Evolutionary conservation across 192 early-diverging fungal species (phyloP), one percentile per base, ranked within the genome.

Genomic region (Dimargaris xerosporica): DNA sequence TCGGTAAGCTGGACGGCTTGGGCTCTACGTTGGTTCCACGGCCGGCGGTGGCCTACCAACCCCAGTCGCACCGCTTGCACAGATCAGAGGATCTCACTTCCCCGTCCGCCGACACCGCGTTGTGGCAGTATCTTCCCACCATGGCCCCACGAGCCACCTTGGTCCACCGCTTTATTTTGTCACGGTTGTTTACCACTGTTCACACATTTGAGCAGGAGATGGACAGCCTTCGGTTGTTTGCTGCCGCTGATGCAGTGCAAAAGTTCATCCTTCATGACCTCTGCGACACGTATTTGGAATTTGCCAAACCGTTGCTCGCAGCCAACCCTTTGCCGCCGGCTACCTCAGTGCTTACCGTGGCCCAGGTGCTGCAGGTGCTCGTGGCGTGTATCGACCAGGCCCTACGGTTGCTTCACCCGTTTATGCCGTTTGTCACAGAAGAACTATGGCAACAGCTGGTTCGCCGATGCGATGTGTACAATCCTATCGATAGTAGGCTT

Each of bases 401-500:
- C 16, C 77, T 99, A 65, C 88, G 82, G 67, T 73, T 99, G 61
- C 77, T 99, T 64, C 94, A 97, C 67, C 96, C 96, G 42, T 90
- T 99, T 77, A 96, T 96, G 91, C 96, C 96, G 13, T 99, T 89
- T 72, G 84, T 99, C 50, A 99, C 96, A 31, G 96, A 99, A 72
- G 96, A 99, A 78, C 79, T 99, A 69, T 99, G 84, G 79, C 96
- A 99, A n/a, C n/a, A n/a, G n/a, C n/a, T n/a, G n/a, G n/a, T n/a
- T n/a, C n/a, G n/a, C n/a, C n/a, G n/a, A n/a, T n/a, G n/a, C n/a
- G n/a, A n/a, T n/a, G n/a, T n/a, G n/a, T n/a, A n/a, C n/a, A n/a
- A n/a, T n/a, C n/a, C n/a, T n/a, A n/a, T n/a, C n/a, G n/a, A n/a
- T n/a, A n/a, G n/a, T n/a, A n/a, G n/a, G n/a, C n/a, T n/a, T n/a